phyloP scores from a whole-genome alignment of 352 stramenopile species.

The Halophytophthora batemanensis region DNA sequence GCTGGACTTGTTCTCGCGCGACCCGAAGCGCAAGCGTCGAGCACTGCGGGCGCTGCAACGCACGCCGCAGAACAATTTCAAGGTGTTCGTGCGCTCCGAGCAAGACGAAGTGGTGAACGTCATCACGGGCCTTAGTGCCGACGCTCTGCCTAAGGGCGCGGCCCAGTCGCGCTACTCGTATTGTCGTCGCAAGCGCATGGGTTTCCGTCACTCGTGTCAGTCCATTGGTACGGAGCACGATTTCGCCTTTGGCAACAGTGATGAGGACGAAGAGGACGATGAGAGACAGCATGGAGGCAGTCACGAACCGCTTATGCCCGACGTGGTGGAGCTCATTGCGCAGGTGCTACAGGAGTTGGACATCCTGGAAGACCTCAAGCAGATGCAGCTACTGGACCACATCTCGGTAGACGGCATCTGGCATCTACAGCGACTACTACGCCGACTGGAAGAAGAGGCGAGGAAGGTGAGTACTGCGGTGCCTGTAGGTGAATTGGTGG shows the following conservation, averaged over 20 bases:
- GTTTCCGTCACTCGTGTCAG: slow-evolving; percentile 70
- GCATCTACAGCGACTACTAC: slow-evolving; percentile 56
- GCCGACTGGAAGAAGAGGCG: slow-evolving; percentile 30
- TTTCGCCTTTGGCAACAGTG: slow-evolving; percentile 12
- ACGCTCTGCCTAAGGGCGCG: slow-evolving; percentile 67
- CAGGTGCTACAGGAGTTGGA: slow-evolving; percentile 67
- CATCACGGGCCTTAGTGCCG: slow-evolving; percentile 64
- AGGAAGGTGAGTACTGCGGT: slow-evolving; percentile 6
- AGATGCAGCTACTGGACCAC: slow-evolving; percentile 80
- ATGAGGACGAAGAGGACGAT: slow-evolving; percentile 19
- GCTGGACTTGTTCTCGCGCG: slow-evolving; percentile 75
- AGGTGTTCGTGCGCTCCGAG: slow-evolving; percentile 82
- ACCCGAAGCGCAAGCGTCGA: slow-evolving; percentile 48
- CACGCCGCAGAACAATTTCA: slow-evolving; percentile 90
- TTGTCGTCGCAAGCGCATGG: slow-evolving; percentile 72
- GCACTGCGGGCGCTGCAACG: slow-evolving; percentile 64
- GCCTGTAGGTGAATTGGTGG: slow-evolving; percentile 30
- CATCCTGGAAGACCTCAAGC: slow-evolving; percentile 79
- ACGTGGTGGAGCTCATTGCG: slow-evolving; percentile 72
- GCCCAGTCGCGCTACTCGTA: slow-evolving; percentile 64
- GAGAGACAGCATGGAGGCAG: slow-evolving; percentile 30
- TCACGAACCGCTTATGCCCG: slow-evolving; percentile 43
- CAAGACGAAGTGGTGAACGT: slow-evolving; percentile 78
- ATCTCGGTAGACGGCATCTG: slow-evolving; percentile 79
- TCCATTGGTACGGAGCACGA: slow-evolving; percentile 63